phyloP scores from a whole-genome alignment of 495 filamentous ascomycete genomes.

The Lophiostoma macrostomum region DNA sequence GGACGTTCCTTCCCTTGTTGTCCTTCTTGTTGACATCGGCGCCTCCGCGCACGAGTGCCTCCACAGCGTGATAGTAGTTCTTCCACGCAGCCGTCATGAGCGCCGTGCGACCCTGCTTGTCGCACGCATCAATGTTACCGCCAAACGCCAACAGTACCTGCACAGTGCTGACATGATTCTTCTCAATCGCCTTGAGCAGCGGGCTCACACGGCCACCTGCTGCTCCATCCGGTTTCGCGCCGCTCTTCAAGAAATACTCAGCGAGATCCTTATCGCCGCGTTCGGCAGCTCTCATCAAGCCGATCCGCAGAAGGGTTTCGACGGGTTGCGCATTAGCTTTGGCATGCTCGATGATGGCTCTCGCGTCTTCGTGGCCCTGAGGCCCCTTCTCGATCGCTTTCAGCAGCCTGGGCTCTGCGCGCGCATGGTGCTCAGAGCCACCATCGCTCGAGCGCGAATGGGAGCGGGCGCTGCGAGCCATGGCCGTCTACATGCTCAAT shows the following conservation, averaged over 20 bases:
- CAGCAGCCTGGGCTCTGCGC: slow-evolving; percentile 54
- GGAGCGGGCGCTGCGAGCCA: slow-evolving; percentile 29
- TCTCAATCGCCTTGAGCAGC: slow-evolving; percentile 52
- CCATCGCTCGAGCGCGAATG: slow-evolving; percentile 33
- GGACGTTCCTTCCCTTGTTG: slow-evolving; percentile 44
- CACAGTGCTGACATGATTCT: slow-evolving; percentile 48
- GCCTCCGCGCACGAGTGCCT: slow-evolving; percentile 49
- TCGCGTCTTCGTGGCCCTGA: slow-evolving; percentile 42
- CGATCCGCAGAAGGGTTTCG: slow-evolving; percentile 53
- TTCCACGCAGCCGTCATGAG: slow-evolving; percentile 60
- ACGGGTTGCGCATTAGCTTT: slow-evolving; percentile 46
- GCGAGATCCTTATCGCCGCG: slow-evolving; percentile 46
- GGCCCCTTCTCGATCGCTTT: slow-evolving; percentile 50
- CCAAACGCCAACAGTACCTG: slow-evolving; percentile 47
- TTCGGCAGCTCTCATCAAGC: slow-evolving; percentile 51
- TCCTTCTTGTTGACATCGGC: slow-evolving; percentile 47
- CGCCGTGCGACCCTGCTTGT: slow-evolving; percentile 53
- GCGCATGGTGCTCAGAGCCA: slow-evolving; percentile 35
- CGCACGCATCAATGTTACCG: slow-evolving; percentile 43
- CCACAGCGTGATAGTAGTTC: slow-evolving; percentile 51
- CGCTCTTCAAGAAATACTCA: slow-evolving; percentile 47
- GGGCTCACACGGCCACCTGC: slow-evolving; percentile 45
- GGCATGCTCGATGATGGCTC: slow-evolving; percentile 43
- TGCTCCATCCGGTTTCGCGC: slow-evolving; percentile 47
- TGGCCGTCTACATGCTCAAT: slow-evolving; percentile 19